Evolutionary conservation across 78 protist genomes (phyloP).

Genomic region (Goniomonas avonlea): DNA sequence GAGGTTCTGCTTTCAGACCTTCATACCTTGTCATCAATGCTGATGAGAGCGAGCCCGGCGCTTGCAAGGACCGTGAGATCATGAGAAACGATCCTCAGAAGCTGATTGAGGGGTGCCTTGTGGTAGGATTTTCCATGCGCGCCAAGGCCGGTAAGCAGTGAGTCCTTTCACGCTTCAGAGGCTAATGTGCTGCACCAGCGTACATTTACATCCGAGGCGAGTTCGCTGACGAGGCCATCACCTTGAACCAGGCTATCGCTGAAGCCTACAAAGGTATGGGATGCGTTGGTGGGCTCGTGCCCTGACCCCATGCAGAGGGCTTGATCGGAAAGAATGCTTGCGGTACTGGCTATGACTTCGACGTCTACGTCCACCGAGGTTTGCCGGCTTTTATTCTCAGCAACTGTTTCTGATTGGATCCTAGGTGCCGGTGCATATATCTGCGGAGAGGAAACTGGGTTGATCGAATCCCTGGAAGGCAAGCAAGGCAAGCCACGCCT

Average conservation of each 20-base stretch:
- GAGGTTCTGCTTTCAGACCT: too few species aligned
- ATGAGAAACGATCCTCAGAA: slow-evolving; percentile 98
- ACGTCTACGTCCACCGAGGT: slow-evolving; percentile 77
- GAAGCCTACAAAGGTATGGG: slow-evolving; percentile 73
- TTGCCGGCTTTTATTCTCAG: not conserved
- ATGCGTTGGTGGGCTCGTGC: not conserved
- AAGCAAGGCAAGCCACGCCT: slow-evolving; percentile 89
- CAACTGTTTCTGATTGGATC: not conserved
- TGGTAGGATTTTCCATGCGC: slow-evolving; percentile 94
- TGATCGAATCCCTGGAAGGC: slow-evolving; percentile 93
- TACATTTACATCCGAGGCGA: slow-evolving; percentile 98
- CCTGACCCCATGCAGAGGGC: slow-evolving; percentile 31
- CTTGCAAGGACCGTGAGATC: slow-evolving; percentile 98
- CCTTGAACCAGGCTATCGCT: slow-evolving; percentile 68
- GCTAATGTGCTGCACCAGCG: slow-evolving; percentile 66
- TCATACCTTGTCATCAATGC: slow-evolving; percentile 98
- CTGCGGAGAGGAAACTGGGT: slow-evolving; percentile 98
- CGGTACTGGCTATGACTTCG: slow-evolving; percentile 81
- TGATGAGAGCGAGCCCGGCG: slow-evolving; percentile 99
- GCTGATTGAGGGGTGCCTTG: slow-evolving; percentile 89
- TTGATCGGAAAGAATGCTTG: slow-evolving; percentile 90
- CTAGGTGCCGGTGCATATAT: slow-evolving; percentile 97
- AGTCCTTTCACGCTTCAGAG: too few species aligned
- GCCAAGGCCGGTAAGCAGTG: slow-evolving; percentile 61
- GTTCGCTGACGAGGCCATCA: slow-evolving; percentile 54